Base-by-base conservation (phyloP, 495 filamentous ascomycete species). In the Cryomyces minteri region DNA sequence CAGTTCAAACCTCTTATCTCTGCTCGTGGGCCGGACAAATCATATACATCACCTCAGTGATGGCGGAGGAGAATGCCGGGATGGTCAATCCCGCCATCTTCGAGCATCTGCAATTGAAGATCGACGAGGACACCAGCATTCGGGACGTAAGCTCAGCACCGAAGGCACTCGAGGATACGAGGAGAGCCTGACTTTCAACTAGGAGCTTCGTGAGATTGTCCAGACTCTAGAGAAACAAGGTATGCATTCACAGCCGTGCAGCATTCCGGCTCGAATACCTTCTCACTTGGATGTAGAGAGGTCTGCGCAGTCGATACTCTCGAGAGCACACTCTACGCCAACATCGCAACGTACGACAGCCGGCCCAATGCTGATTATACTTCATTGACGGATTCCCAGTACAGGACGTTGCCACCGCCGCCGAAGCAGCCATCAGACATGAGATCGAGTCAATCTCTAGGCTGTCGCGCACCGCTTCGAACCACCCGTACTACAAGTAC, bases 401-500 rank as follows among this genome's bases (percentile, higher is more conserved):
- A 12, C 52, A 47, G 12, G 53, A 59, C 11, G 59, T 87, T 36
- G 51, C 77, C 25, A 53, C 65, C 32, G 65, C 73, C 44, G 67
- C 76, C 5, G 65, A 76, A 48, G 57, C 62, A 31, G 65, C 67
- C 14, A 76, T 87, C 61, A 57, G 63, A 45, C 61, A 73, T 28
- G 69, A 80, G 53, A 60, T 74, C 32, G 60, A 67, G 11, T 69
- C 64, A 29, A 64, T 87, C 28, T 48, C 55, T 18, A 71, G 73
- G 44, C 73, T 98, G 40, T 71, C 76, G 40, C 60, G 64, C 39
- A 73, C 84, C 42, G 81, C 86, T 5, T 84, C 86, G 36, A 66
- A 80, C 52, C 77, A 88, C 54, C 88, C 90, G 0, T 98, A 94
- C 65, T 96, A 94, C 76, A 94, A 93, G 67, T 80, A 88, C 62